Percentiles rank a stretch among this genome's conserved stretches.
Evolutionary conservation across 768 basidiomycete genomes (phyloP).

Genomic region (Clitopilus passeckerianus): DNA sequence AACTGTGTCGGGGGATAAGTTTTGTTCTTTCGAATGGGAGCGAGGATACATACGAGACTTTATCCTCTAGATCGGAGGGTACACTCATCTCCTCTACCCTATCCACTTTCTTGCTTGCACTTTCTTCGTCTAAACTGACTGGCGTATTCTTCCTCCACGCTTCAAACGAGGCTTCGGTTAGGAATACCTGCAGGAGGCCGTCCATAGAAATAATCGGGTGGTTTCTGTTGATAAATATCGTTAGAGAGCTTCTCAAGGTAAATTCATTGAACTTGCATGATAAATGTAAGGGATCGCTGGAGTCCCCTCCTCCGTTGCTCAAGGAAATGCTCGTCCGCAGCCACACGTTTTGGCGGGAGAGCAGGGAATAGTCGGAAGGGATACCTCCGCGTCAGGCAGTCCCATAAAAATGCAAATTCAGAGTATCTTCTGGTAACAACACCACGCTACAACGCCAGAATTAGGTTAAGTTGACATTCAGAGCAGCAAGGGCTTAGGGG

Average conservation of each 20-base stretch:
- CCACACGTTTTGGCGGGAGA: constrained; percentile 74
- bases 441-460: constrained; percentile 31
- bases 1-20: constrained; percentile 30
- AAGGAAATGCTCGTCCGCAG: constrained; percentile 85
- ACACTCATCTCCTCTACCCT: constrained; percentile 87
- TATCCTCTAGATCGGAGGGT: constrained; percentile 89
- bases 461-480: constrained; percentile 5
- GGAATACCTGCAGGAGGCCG: constrained; percentile 73
- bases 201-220: constrained; percentile 92
- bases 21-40: neutral
- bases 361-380: constrained; percentile 88
- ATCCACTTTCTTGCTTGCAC: constrained; percentile 71
- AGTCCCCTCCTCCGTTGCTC: constrained; percentile 89
- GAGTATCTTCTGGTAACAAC: constrained; percentile 85
- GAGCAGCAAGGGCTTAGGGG: constrained; percentile 7
- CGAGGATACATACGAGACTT: constrained; percentile 55
- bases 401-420: constrained; percentile 90
- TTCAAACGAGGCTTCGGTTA: constrained; percentile 82
- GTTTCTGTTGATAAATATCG: constrained; percentile 44
- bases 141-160: constrained; percentile 77
- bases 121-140: constrained; percentile 86
- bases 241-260: neutral
- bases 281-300: constrained; percentile 70
- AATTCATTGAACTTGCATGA: constrained; percentile 46
- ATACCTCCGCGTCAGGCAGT: constrained; percentile 80